These are phyloP conservation scores for Exobasidium cylindrosporum DNA, from an alignment of 1,284 basidiomycete genomes.

Conservation along the genomic window DNA sequence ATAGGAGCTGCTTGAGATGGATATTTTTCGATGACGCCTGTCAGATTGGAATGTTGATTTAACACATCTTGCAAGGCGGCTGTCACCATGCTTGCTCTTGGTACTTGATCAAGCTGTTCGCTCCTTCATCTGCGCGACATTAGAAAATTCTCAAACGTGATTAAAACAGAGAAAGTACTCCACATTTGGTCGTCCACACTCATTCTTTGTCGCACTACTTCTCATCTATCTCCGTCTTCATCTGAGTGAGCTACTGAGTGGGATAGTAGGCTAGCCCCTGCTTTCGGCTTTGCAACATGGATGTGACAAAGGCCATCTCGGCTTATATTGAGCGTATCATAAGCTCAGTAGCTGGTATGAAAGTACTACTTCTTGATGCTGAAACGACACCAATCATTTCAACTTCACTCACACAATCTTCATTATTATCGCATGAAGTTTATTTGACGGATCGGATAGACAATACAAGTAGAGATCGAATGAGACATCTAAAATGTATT, in stretches of 20 bases:
- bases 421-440: conserved; percentile 89
- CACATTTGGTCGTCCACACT: background rate
- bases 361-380: conserved; percentile 90
- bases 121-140: too few relatives aligned
- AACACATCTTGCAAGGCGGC: background rate
- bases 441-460: conserved; percentile 97
- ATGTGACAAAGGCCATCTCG: conserved; percentile 90
- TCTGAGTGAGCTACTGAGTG: too few relatives aligned
- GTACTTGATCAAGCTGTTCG: too few relatives aligned
- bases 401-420: conserved; percentile 88
- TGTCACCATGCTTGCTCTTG: background rate
- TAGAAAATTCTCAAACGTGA: too few relatives aligned
- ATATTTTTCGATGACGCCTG: conserved; percentile 20
- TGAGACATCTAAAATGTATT: conserved; percentile 94
- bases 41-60: conserved; percentile 1
- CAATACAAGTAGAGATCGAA: conserved; percentile 63
- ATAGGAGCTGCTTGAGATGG: conserved; percentile 49
- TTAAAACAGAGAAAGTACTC: background rate
- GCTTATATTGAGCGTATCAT: conserved; percentile 90
- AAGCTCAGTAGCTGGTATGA: conserved; percentile 82
- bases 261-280: background rate
- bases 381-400: conserved; percentile 98
- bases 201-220: background rate
- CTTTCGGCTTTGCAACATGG: conserved; percentile 63
- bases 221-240: background rate